phyloP scores from a whole-genome alignment of 345 rosid species.

The Combretum micranthum region DNA sequence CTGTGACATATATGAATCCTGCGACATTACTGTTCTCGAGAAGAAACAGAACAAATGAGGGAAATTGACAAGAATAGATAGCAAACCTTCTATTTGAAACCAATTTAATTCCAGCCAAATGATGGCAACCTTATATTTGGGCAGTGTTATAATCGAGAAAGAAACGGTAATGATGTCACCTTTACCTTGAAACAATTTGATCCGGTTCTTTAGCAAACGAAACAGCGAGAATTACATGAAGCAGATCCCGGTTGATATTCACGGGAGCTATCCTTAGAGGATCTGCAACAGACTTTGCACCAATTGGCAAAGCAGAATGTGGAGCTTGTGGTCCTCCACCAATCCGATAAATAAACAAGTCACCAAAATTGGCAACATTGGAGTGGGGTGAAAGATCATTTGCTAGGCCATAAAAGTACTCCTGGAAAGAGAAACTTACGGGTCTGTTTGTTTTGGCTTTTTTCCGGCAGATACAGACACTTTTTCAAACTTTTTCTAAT shows the following conservation, averaged over 20 bases:
- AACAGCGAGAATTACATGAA: slow-evolving; percentile 84
- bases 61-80: background rate
- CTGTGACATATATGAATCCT: slow-evolving; percentile 73
- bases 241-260: slow-evolving; percentile 47
- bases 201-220: slow-evolving; percentile 77
- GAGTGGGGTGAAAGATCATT: slow-evolving; percentile 82
- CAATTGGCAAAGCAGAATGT: slow-evolving; percentile 73
- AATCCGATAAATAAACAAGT: slow-evolving; percentile 61
- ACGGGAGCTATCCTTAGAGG: slow-evolving; percentile 56
- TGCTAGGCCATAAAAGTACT: slow-evolving; percentile 72
- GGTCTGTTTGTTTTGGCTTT: no score
- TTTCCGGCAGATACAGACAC: no score
- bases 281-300: slow-evolving; percentile 63
- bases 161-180: background rate
- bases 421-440: slow-evolving; percentile 36
- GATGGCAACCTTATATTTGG: background rate
- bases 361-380: slow-evolving; percentile 51
- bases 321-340: slow-evolving; percentile 94
- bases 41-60: background rate
- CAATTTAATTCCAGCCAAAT: background rate
- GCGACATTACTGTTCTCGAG: slow-evolving; percentile 60
- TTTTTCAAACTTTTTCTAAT: no score
- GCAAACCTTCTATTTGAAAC: background rate
- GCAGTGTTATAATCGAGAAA: background rate
- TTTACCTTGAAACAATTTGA: slow-evolving; percentile 64